Evolutionary conservation across 768 basidiomycete genomes (phyloP).

Genomic region (Auriscalpium orientale): DNA sequence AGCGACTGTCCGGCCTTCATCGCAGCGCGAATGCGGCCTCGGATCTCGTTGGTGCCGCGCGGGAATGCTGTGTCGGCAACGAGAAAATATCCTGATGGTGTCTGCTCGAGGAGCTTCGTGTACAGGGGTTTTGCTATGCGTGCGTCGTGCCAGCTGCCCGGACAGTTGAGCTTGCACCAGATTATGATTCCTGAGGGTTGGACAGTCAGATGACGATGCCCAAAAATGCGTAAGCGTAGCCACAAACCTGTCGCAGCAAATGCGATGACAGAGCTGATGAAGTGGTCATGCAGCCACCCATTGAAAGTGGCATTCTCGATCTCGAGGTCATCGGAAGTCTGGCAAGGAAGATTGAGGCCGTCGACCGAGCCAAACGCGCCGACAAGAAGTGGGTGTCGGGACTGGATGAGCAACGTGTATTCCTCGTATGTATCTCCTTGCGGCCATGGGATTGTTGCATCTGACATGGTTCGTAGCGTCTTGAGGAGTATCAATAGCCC

Average conservation of each 20-base stretch:
- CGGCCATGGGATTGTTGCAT: background rate
- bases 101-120: constrained; percentile 23
- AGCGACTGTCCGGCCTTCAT: constrained; percentile 26
- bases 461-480: background rate
- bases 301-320: constrained; percentile 2
- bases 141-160: constrained; percentile 45
- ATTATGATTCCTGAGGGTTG: constrained; percentile 31
- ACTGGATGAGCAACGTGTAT: background rate
- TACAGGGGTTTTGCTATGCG: constrained; percentile 34
- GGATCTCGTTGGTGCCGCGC: constrained; percentile 23
- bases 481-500: constrained; percentile 23
- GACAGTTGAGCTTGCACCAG: constrained; percentile 28
- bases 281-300: background rate
- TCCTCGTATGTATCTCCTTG: background rate
- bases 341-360: background rate
- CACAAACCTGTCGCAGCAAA: constrained; percentile 19
- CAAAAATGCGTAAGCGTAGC: background rate
- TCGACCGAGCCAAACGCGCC: background rate
- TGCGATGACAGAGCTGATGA: background rate
- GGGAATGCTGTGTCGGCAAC: constrained; percentile 43
- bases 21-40: constrained; percentile 29
- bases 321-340: background rate
- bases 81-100: constrained; percentile 35
- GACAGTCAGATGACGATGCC: too few relatives aligned
- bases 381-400: background rate